Evolutionary conservation across 1,284 basidiomycete genomes (phyloP).

Genomic region (Coriolopsis trogii): DNA sequence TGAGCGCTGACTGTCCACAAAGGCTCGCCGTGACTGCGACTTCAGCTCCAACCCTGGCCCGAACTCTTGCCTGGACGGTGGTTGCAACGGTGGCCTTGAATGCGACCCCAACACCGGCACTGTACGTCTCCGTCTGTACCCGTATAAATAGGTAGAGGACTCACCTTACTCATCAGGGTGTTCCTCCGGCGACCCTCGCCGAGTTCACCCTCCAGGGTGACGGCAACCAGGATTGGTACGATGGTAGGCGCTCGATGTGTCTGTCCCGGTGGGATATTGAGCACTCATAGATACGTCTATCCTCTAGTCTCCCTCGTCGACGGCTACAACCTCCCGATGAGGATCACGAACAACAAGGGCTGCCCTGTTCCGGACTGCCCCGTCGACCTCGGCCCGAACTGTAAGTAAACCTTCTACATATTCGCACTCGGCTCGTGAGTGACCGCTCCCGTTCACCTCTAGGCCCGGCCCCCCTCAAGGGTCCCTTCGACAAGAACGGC

Average conservation of each 20-base stretch:
- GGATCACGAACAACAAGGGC: slow-evolving; percentile 43
- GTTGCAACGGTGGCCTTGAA: slow-evolving; percentile 49
- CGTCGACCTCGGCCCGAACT: slow-evolving; percentile 45
- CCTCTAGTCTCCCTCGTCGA: slow-evolving; percentile 42
- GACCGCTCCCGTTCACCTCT: too few relatives aligned
- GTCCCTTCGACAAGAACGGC: slow-evolving; percentile 40
- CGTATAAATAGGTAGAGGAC: too few relatives aligned
- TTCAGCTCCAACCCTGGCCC: slow-evolving; percentile 44
- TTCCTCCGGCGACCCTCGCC: slow-evolving; percentile 47
- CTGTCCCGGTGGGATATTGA: too few relatives aligned
- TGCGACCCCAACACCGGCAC: slow-evolving; percentile 45
- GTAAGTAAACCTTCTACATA: slow-evolving; percentile 20
- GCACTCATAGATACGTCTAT: neutral
- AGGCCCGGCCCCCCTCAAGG: too few relatives aligned
- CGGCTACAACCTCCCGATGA: slow-evolving; percentile 45
- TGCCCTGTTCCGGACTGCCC: slow-evolving; percentile 45
- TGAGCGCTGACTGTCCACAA: too few relatives aligned
- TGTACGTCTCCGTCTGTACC: slow-evolving; percentile 35
- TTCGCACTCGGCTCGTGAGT: too few relatives aligned
- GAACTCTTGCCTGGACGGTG: slow-evolving; percentile 45
- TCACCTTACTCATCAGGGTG: too few relatives aligned
- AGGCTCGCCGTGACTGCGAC: slow-evolving; percentile 49
- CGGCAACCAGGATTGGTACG: slow-evolving; percentile 42
- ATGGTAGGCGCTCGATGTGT: slow-evolving; percentile 33
- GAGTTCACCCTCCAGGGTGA: slow-evolving; percentile 43